Percentiles rank a stretch among this genome's conserved stretches.
Conservation (phyloP, 2,329 filamentous ascomycete species). For the Fusarium piperis region DNA sequence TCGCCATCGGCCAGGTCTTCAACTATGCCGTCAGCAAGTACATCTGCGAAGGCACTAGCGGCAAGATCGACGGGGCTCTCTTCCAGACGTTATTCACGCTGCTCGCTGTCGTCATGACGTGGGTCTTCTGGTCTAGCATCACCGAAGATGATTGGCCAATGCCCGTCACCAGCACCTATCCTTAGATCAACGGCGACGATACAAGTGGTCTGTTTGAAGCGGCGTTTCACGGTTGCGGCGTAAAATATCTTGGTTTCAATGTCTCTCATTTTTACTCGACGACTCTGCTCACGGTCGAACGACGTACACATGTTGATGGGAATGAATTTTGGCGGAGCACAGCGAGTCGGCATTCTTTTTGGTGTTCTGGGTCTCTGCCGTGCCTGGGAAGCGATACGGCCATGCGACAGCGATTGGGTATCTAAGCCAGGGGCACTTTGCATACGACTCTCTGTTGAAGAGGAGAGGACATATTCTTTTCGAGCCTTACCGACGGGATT, state of each 20-base stretch:
- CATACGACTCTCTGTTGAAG: constrained; percentile 31
- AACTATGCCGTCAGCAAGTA: constrained; percentile 93
- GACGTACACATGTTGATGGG: constrained; percentile 43
- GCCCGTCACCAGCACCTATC: constrained; percentile 56
- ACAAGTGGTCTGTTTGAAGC: constrained; percentile 27
- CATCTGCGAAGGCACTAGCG: constrained; percentile 83
- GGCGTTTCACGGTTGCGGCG: constrained; percentile 41
- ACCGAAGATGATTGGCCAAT: constrained; percentile 98
- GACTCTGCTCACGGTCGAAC: constrained; percentile 40
- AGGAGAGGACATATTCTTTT: constrained; percentile 12
- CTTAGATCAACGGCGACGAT: constrained; percentile 32
- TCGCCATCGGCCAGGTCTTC: constrained; percentile 94
- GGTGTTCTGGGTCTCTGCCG: constrained; percentile 9
- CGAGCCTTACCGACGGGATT: constrained; percentile 27
- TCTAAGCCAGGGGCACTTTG: constrained; percentile 33
- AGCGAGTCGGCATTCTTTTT: constrained; percentile 32
- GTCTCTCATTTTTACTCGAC: constrained; percentile 42
- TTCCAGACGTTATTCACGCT: constrained; percentile 96
- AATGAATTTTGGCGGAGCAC: constrained; percentile 39
- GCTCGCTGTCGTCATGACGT: constrained; percentile 81
- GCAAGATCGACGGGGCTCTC: constrained; percentile 90
- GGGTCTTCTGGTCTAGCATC: constrained; percentile 98
- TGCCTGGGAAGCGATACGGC: constrained; percentile 15
- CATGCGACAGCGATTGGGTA: constrained; percentile 33
- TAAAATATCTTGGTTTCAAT: constrained; percentile 39